Conservation (phyloP, 108 stramenopile species). For the Parmales sp. region DNA sequence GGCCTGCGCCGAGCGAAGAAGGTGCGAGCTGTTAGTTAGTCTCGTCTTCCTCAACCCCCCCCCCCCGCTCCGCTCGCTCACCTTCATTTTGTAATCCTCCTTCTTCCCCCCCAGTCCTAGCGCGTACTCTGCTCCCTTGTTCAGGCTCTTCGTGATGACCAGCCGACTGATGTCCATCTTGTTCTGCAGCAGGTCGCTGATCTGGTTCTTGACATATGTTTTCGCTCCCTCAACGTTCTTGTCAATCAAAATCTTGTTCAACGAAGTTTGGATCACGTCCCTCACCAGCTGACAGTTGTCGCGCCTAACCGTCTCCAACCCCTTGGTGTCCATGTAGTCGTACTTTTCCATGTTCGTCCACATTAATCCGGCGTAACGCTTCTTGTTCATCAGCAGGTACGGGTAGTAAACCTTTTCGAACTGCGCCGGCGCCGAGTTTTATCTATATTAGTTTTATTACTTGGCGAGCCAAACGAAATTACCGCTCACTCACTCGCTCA, state of each 20-base stretch:
- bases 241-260: slow-evolving; percentile 93
- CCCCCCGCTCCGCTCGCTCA: no score
- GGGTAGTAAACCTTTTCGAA: slow-evolving; percentile 99
- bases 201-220: slow-evolving; percentile 64
- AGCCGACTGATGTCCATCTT: slow-evolving; percentile 96
- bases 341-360: slow-evolving; percentile 90
- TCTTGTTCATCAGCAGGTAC: slow-evolving; percentile 98
- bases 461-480: no score
- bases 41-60: no score
- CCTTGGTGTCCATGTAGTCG: slow-evolving; percentile 99
- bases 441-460: no score
- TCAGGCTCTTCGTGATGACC: slow-evolving; percentile 96
- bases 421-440: slow-evolving; percentile 47
- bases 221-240: slow-evolving; percentile 81
- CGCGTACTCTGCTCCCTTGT: slow-evolving; percentile 88
- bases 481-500: no score
- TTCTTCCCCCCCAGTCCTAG: slow-evolving; percentile 75
- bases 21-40: no score
- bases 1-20: no score
- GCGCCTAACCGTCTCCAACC: slow-evolving; percentile 95
- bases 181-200: slow-evolving; percentile 91
- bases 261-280: slow-evolving; percentile 89
- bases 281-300: slow-evolving; percentile 97
- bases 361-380: slow-evolving; percentile 96
- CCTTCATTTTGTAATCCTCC: slow-evolving; percentile 91